A percentile compares a stretch with the other conserved stretches of the same genome.
Conservation (phyloP, 116 monocot species). For the Posidonia oceanica region DNA sequence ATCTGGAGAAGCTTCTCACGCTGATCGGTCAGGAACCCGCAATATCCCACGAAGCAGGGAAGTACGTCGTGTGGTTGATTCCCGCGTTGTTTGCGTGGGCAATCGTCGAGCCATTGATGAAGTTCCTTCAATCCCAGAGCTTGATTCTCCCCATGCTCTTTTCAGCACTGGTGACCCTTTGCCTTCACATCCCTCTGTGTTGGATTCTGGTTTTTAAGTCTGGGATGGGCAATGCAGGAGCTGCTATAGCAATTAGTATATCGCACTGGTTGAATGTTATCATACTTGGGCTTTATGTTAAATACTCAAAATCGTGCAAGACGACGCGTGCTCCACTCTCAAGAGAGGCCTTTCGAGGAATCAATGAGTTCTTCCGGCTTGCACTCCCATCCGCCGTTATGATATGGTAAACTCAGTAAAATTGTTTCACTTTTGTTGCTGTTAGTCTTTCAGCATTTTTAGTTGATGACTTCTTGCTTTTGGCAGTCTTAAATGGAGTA, state of each 20-base stretch:
- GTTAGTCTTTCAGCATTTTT: constrained; percentile 25
- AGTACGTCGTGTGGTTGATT: too few relatives aligned
- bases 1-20: too few relatives aligned
- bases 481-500: too few relatives aligned
- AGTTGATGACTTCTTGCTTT: too few relatives aligned
- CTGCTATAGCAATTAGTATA: constrained; percentile 60
- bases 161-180: constrained; percentile 22
- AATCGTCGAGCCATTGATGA: constrained; percentile 43
- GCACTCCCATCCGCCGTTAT: constrained; percentile 71
- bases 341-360: constrained; percentile 32
- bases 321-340: constrained; percentile 45
- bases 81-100: constrained; percentile 56
- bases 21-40: too few relatives aligned
- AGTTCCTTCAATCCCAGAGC: constrained; percentile 74
- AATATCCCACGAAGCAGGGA: too few relatives aligned
- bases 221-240: constrained; percentile 49
- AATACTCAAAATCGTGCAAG: constrained; percentile 40
- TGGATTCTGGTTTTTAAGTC: constrained; percentile 68
- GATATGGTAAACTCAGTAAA: constrained; percentile 50
- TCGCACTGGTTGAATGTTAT: constrained; percentile 53
- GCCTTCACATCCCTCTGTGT: constrained; percentile 70
- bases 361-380: constrained; percentile 37
- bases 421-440: neutral
- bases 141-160: constrained; percentile 62
- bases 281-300: constrained; percentile 52